A percentile compares a stretch with the other conserved stretches of the same genome.
These are phyloP conservation scores for Cardamine resedifolia DNA, from an alignment of 345 rosid genomes.

Conservation along the genomic window DNA sequence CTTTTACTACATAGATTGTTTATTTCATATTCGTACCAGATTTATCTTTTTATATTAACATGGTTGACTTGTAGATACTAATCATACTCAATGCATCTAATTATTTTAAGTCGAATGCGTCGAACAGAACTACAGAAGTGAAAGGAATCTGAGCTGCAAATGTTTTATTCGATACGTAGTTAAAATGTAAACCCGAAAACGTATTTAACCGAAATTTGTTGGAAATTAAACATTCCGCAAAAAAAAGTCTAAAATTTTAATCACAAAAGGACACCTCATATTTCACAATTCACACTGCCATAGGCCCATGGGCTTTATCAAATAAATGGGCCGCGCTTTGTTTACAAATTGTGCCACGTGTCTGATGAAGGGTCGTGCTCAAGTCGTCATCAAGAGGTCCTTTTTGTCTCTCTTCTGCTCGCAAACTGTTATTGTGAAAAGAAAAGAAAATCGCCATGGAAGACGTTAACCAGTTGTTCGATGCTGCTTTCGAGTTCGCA, in stretches of 20 bases:
- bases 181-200: no score
- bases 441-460: constrained; percentile 37
- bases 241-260: no score
- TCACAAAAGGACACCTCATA: background rate
- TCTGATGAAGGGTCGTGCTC: background rate
- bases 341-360: constrained; percentile 17
- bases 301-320: background rate
- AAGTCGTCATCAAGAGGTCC: constrained; percentile 12
- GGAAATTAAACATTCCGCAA: background rate
- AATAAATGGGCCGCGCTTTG: background rate
- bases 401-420: background rate
- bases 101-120: no score
- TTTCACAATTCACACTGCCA: background rate
- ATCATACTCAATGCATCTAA: no score
- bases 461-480: constrained; percentile 63
- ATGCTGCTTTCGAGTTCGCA: constrained; percentile 75
- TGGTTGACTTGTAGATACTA: no score
- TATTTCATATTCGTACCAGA: background rate
- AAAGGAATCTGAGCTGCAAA: no score
- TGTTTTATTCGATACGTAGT: no score
- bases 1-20: background rate
- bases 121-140: no score
- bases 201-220: no score
- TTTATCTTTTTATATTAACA: background rate
- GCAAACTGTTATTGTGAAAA: background rate